Percentiles rank a stretch among this genome's conserved stretches.
Conservation (phyloP, 495 filamentous ascomycete genomes). For the Penicillium egyptiacum region DNA sequence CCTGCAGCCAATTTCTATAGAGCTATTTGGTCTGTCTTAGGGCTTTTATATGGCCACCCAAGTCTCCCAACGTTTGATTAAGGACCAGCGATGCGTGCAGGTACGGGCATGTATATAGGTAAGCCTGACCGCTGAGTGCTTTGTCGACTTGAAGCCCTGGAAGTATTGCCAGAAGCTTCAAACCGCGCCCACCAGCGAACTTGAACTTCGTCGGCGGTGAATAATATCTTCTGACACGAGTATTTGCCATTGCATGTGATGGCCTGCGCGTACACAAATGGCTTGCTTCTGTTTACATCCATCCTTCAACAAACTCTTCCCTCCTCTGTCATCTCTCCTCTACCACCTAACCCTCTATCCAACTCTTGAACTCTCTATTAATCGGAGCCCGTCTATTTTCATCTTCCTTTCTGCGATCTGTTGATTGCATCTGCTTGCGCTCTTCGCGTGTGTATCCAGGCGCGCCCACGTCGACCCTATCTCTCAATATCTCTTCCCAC, state of each 20-base stretch:
- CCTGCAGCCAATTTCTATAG: not conserved
- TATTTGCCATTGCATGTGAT: too few relatives aligned
- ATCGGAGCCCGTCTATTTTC: not conserved
- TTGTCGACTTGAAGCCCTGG: not conserved
- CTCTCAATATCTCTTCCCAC: not conserved
- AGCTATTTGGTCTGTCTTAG: not conserved
- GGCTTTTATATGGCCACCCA: not conserved
- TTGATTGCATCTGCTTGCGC: not conserved
- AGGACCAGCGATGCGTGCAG: not conserved
- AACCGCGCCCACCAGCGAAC: too few relatives aligned
- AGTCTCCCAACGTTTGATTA: not conserved
- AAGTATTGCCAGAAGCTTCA: not conserved
- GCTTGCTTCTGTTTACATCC: not conserved
- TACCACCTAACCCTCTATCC: not conserved
- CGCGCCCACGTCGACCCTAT: not conserved
- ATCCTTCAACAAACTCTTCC: not conserved
- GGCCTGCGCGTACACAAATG: not conserved
- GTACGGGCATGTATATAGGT: not conserved
- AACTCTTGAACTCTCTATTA: not conserved
- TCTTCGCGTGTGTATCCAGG: not conserved
- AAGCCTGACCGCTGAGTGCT: not conserved
- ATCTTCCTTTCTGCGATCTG: not conserved
- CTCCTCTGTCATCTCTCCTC: not conserved
- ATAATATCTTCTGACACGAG: not conserved
- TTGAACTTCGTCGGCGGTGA: not conserved